A percentile compares a stretch with the other conserved stretches of the same genome.
Evolutionary conservation across 495 filamentous ascomycete species (phyloP).

Genomic region (Xylaria flabelliformis): DNA sequence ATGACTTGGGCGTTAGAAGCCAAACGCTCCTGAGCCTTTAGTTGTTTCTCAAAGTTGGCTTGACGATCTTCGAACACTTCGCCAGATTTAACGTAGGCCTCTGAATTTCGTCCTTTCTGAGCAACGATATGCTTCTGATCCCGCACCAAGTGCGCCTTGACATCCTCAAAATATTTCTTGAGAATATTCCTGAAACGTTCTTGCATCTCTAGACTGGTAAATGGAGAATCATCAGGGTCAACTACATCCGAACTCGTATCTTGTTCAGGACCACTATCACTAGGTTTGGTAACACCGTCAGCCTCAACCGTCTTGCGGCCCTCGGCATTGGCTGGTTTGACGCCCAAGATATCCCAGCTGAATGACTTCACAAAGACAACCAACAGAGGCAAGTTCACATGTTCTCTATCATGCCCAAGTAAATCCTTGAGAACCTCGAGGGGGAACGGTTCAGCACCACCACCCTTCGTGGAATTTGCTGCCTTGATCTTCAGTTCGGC

Average conservation of each 20-base stretch:
- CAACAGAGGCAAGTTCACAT: conserved; percentile 86
- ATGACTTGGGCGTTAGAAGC: conserved; percentile 89
- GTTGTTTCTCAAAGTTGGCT: conserved; percentile 89
- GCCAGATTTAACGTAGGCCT: conserved; percentile 97
- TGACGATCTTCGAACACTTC: conserved; percentile 99
- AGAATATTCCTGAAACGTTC: conserved; percentile 88
- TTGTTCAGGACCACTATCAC: conserved; percentile 53
- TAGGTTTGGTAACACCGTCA: conserved; percentile 70
- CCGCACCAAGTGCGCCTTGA: conserved; percentile 84
- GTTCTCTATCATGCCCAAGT: conserved; percentile 89
- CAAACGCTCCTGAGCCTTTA: conserved; percentile 90
- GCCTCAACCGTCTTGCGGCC: conserved; percentile 84
- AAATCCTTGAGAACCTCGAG: conserved; percentile 96
- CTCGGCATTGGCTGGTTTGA: conserved; percentile 70
- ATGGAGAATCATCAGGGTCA: conserved; percentile 66
- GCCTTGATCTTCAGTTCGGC: conserved; percentile 60
- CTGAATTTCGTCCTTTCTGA: conserved; percentile 92
- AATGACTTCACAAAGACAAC: conserved; percentile 96
- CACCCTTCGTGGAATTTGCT: conserved; percentile 57
- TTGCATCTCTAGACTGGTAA: conserved; percentile 77
- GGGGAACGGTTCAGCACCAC: conserved; percentile 82
- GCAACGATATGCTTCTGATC: conserved; percentile 85
- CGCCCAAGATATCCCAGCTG: conserved; percentile 91
- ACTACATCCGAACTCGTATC: conserved; percentile 50
- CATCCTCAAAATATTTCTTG: conserved; percentile 89